These are phyloP conservation scores for Globisporangium spinosum DNA, from an alignment of 352 stramenopile species.

Conservation along the genomic window DNA sequence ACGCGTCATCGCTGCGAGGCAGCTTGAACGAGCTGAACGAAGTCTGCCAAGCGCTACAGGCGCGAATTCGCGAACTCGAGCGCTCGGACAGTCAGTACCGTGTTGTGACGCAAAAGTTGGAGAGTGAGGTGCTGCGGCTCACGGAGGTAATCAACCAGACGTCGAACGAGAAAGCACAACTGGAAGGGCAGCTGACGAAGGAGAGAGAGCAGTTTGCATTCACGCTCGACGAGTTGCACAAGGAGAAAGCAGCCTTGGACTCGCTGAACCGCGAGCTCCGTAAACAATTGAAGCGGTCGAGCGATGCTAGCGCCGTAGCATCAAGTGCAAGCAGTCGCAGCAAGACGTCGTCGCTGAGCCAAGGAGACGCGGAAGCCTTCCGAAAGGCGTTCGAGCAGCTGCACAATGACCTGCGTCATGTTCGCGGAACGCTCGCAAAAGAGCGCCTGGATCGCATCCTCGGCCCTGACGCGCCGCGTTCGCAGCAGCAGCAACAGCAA, in stretches of 20 bases:
- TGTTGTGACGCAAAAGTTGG: conserved; percentile 75
- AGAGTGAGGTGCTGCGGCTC: conserved; percentile 66
- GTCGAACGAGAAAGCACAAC: conserved; percentile 39
- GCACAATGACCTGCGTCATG: conserved; percentile 44
- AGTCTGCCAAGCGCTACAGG: conserved; percentile 57
- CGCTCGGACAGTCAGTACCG: conserved; percentile 70
- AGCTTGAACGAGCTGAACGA: conserved; percentile 65
- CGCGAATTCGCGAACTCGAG: conserved; percentile 71
- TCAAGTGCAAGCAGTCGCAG: conserved; percentile 20
- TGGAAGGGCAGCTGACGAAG: conserved; percentile 55
- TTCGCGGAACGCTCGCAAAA: conserved; percentile 49
- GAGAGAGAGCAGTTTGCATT: conserved; percentile 75
- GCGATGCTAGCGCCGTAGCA: conserved; percentile 28
- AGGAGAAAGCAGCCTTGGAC: conserved; percentile 73
- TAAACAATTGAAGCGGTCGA: conserved; percentile 76
- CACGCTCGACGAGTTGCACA: conserved; percentile 76
- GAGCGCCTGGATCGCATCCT: conserved; percentile 56
- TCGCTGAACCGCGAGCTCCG: conserved; percentile 68
- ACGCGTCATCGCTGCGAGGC: conserved; percentile 54
- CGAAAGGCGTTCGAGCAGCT: conserved; percentile 54
- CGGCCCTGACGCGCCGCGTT: conserved; percentile 19
- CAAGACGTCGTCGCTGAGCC: conserved; percentile 33
- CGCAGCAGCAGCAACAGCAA: conserved; percentile 2
- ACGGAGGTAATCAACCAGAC: conserved; percentile 32
- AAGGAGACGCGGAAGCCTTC: conserved; percentile 54